A percentile compares a stretch with the other conserved stretches of the same genome.
phyloP scores from a whole-genome alignment of 257 asterid species.

The Marsdenia floribunda region DNA sequence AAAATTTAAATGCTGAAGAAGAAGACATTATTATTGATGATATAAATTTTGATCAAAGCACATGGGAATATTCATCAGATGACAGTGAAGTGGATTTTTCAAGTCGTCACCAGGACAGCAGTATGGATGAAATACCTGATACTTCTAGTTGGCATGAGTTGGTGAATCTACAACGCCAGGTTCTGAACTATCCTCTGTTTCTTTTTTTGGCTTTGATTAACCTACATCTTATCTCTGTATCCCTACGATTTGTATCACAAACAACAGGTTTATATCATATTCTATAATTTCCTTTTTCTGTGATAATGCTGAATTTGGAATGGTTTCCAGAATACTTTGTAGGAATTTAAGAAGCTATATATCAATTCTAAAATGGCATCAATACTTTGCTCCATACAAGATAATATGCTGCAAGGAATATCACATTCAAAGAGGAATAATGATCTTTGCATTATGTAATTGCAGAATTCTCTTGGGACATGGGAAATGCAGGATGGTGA shows the following conservation, averaged over 20 bases:
- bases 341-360: neutral
- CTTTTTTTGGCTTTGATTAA: neutral
- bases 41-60: constrained; percentile 38
- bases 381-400: neutral
- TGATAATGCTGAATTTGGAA: constrained; percentile 1
- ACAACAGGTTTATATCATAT: neutral
- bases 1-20: constrained; percentile 34
- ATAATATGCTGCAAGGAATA: neutral
- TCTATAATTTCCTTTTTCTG: constrained; percentile 1
- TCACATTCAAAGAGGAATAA: constrained; percentile 9
- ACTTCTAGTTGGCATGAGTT: constrained; percentile 51
- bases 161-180: constrained; percentile 61
- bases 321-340: neutral
- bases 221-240: neutral
- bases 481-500: constrained; percentile 43
- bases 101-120: constrained; percentile 30
- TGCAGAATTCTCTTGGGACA: constrained; percentile 54
- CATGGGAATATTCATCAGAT: constrained; percentile 60
- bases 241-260: neutral
- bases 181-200: constrained; percentile 23
- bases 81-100: constrained; percentile 79
- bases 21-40: constrained; percentile 40
- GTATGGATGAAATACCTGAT: constrained; percentile 37
- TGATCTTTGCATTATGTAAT: constrained; percentile 16
- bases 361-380: constrained; percentile 2